Percentiles rank a stretch among this genome's conserved stretches.
Conservation (phyloP, 345 rosid species). For the Pistacia atlantica region DNA sequence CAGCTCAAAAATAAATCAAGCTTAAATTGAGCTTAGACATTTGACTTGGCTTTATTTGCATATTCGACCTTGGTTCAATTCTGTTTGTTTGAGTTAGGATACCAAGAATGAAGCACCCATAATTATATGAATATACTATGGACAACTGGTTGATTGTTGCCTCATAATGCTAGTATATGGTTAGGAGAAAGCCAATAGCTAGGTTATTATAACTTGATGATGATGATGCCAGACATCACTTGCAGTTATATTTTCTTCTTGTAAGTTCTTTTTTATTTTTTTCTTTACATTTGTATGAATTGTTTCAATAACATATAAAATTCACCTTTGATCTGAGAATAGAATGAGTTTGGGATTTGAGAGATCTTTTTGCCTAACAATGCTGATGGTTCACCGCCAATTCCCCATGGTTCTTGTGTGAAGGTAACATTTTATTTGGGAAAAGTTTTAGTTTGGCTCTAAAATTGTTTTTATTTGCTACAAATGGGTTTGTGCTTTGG, state of each 20-base stretch:
- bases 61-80: not conserved
- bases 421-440: slow-evolving; percentile 57
- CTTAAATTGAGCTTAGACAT: too few relatives aligned
- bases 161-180: not conserved
- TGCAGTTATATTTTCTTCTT: slow-evolving; percentile 10
- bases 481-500: not conserved
- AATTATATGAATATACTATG: not conserved
- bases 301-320: not conserved
- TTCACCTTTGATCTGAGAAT: slow-evolving; percentile 24
- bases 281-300: not conserved
- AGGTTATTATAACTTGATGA: slow-evolving; percentile 9
- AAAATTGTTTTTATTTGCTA: not conserved
- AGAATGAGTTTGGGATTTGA: slow-evolving; percentile 97
- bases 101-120: not conserved
- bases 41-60: not conserved
- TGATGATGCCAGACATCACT: not conserved
- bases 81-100: not conserved
- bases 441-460: slow-evolving; percentile 4
- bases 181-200: not conserved
- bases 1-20: too few relatives aligned
- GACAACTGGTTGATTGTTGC: not conserved
- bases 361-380: slow-evolving; percentile 92
- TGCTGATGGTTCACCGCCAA: slow-evolving; percentile 86
- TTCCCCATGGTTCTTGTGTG: slow-evolving; percentile 96
- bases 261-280: not conserved